Conservation (phyloP, 306 rosid species). For the Medicago arabica region DNA sequence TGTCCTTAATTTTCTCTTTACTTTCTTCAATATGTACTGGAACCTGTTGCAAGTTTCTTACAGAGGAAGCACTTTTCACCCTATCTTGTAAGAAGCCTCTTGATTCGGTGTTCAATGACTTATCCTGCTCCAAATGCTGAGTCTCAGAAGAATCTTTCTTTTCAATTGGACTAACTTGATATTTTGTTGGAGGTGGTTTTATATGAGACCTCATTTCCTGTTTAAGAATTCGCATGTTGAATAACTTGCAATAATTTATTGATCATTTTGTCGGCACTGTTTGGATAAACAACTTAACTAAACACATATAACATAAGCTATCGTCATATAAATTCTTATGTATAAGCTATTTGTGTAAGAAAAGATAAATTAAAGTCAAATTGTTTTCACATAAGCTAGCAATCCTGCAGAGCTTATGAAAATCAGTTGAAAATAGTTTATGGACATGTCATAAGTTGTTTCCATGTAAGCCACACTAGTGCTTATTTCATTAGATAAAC, state of each 20-base stretch:
- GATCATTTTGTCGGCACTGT: conserved; percentile 12
- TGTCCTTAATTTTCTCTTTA: neutral
- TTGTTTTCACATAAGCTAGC: neutral
- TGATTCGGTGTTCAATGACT: conserved; percentile 32
- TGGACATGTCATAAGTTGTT: neutral
- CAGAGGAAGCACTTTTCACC: conserved; percentile 21
- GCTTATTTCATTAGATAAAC: neutral
- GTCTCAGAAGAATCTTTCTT: conserved; percentile 39
- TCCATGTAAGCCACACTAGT: neutral
- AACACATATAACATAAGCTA: neutral
- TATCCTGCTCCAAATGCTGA: conserved; percentile 34
- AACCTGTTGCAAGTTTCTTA: conserved; percentile 8
- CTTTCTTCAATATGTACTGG: neutral
- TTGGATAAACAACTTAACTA: neutral
- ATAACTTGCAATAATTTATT: conserved; percentile 22
- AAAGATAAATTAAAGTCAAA: neutral
- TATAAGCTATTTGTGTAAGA: neutral
- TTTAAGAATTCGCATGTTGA: conserved; percentile 32
- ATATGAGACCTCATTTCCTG: conserved; percentile 68
- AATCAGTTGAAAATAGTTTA: no score
- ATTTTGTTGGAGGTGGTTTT: conserved; percentile 54
- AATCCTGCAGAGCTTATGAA: no score
- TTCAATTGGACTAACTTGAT: conserved; percentile 39
- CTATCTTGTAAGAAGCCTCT: conserved; percentile 28
- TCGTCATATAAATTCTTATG: neutral